Conservation (phyloP, 768 basidiomycete genomes). For the Fistulinella prunicolor region DNA sequence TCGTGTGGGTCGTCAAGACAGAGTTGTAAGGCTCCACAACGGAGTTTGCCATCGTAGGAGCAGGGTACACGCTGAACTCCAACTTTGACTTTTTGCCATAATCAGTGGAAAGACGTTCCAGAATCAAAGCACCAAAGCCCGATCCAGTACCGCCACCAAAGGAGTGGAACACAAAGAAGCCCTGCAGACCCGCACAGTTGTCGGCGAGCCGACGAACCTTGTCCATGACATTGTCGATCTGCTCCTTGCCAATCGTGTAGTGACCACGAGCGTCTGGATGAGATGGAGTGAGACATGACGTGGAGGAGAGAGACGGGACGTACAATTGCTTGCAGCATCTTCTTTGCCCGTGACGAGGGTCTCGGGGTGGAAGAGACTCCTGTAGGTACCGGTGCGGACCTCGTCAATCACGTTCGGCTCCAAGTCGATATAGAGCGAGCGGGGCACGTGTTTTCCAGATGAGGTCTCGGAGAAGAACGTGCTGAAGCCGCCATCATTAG, state of each 20-base stretch:
- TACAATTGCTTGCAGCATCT: constrained; percentile 99
- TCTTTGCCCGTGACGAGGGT: constrained; percentile 98
- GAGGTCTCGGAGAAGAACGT: constrained; percentile 99
- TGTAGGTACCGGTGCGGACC: constrained; percentile 93
- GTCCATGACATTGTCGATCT: constrained; percentile 95
- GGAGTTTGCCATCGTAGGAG: constrained; percentile 88
- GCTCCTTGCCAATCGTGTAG: constrained; percentile 98
- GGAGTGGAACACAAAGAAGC: constrained; percentile 99
- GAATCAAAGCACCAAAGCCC: constrained; percentile 93
- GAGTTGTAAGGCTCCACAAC: constrained; percentile 99
- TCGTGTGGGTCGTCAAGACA: constrained; percentile 95
- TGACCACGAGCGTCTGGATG: constrained; percentile 89
- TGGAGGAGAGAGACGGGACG: constrained; percentile 15
- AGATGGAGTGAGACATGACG: constrained; percentile 4
- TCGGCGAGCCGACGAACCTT: constrained; percentile 92
- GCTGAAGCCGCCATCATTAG: constrained; percentile 88
- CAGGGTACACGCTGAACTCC: constrained; percentile 96
- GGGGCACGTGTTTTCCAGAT: constrained; percentile 94
- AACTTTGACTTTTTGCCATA: constrained; percentile 99
- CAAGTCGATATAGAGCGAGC: constrained; percentile 95
- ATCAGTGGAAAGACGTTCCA: constrained; percentile 93
- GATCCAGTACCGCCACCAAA: constrained; percentile 99
- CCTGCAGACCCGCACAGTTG: constrained; percentile 95
- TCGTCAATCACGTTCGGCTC: constrained; percentile 99
- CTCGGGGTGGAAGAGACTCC: constrained; percentile 98